Evolutionary conservation across 2,329 filamentous ascomycete species (phyloP), one percentile per base, ranked within the genome.

Genomic region (Chalaropsis ovoidea): DNA sequence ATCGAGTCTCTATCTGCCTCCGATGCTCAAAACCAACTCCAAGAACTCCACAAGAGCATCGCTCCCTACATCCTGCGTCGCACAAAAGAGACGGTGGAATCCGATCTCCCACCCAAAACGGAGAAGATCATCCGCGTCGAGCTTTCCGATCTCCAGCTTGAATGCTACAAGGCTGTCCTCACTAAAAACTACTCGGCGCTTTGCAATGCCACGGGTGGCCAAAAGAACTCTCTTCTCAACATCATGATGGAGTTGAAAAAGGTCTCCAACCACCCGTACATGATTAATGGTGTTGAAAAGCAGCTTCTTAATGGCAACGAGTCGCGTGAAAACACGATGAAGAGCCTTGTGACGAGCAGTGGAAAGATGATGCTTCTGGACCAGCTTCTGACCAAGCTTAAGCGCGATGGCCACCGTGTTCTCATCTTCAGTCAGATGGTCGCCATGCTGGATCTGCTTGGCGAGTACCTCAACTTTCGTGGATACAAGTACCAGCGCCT

Each of bases 171-270:
- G 77, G 97, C 97, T 72, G 97, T 99, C 67, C 80, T 99, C 27
- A 97, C 94, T 0, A 87, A 93, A 72, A 99, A 99, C 73, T 99
- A 99, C 72, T 86, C 91, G 39, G 94, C 93, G 2, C 81, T 99
- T 41, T 96, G 95, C 71, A 89, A 96, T 72, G 93, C 91, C 58
- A 86, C 87, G 56, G 90, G 85, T 68, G 94, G 93, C 5, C 90
- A 95, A 74, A 97, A 96, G 76, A 93, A 95, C 70, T 97, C 93
- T 0, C 78, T 99, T 15, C 79, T 99, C 69, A 99, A 99, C 76
- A 94, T 99, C 74, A 96, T 99, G 85, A 99, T 99, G 94, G 94
- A 99, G 75, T 76, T 99, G 72, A 99, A 99, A 79, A 99, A 99
- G 76, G 91, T 94, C 74, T 97, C 93, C 77, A 99, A 99, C 72